These are phyloP conservation scores for Cicer judaicum DNA, from an alignment of 306 rosid species.

Conservation along the genomic window DNA sequence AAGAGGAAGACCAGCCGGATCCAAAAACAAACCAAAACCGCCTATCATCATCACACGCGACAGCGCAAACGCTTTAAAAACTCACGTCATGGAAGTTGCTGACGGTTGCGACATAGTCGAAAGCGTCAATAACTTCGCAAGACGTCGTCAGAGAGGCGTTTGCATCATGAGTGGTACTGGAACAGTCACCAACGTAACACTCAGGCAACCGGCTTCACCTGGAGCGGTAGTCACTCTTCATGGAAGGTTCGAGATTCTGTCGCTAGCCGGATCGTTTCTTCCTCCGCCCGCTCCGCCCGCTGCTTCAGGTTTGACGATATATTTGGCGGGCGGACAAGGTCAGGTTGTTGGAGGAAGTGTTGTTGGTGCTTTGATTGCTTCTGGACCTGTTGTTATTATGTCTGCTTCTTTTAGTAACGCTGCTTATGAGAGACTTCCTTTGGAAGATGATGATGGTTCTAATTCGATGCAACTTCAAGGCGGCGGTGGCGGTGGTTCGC, in stretches of 20 bases:
- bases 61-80: constrained; percentile 90
- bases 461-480: constrained; percentile 60
- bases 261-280: constrained; percentile 78
- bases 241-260: constrained; percentile 91
- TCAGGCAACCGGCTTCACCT: constrained; percentile 84
- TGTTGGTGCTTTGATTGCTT: constrained; percentile 72
- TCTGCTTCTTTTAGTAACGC: constrained; percentile 98
- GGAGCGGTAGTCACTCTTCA: constrained; percentile 83
- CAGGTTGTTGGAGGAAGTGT: constrained; percentile 97
- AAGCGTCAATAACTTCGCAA: constrained; percentile 78
- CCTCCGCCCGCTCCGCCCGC: constrained; percentile 97
- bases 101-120: constrained; percentile 91
- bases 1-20: constrained; percentile 90
- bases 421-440: constrained; percentile 89
- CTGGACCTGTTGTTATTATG: constrained; percentile 93
- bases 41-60: constrained; percentile 95
- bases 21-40: constrained; percentile 96
- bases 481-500: constrained; percentile 63
- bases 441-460: constrained; percentile 78
- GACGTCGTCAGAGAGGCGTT: constrained; percentile 90
- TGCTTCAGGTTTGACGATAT: constrained; percentile 81
- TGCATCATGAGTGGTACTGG: constrained; percentile 96
- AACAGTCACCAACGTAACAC: constrained; percentile 84
- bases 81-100: constrained; percentile 92
- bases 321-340: constrained; percentile 89